A percentile compares a stretch with the other conserved stretches of the same genome.
phyloP scores from a whole-genome alignment of 108 stramenopile species.

The Cyclotella cryptica region DNA sequence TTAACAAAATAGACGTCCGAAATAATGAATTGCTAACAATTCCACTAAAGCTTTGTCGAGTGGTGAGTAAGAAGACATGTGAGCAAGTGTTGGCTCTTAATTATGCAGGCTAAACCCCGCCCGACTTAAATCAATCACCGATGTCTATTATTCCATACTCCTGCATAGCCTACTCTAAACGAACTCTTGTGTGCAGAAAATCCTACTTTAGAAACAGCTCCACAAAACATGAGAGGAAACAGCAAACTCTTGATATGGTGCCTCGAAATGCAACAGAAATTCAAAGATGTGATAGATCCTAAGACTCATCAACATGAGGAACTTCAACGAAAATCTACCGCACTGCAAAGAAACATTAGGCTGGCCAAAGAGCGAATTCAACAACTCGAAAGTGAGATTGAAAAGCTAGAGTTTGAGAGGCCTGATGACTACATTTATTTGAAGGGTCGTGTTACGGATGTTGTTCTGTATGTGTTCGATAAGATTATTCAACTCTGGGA shows the following conservation, averaged over 20 bases:
- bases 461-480: constrained; percentile 7
- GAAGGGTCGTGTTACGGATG: constrained; percentile 25
- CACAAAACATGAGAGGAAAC: constrained; percentile 43
- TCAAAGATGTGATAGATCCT: constrained; percentile 32
- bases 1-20: constrained; percentile 33
- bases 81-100: background rate
- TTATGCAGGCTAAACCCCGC: background rate
- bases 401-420: constrained; percentile 29
- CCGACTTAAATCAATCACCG: background rate
- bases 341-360: constrained; percentile 11
- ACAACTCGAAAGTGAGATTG: constrained; percentile 30
- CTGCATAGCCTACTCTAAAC: constrained; percentile 33
- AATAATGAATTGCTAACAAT: constrained; percentile 27
- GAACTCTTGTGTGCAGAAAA: constrained; percentile 38
- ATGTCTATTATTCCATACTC: background rate
- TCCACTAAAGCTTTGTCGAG: constrained; percentile 35
- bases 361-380: constrained; percentile 19
- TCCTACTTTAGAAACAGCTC: constrained; percentile 22
- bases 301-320: constrained; percentile 11
- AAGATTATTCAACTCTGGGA: constrained; percentile 23
- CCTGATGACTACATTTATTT: constrained; percentile 42
- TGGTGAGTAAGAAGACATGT: no score
- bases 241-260: constrained; percentile 34
- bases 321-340: constrained; percentile 18
- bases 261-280: constrained; percentile 48